Conservation (phyloP, 2,329 filamentous ascomycete species). For the Sporothrix pseudoabietina region DNA sequence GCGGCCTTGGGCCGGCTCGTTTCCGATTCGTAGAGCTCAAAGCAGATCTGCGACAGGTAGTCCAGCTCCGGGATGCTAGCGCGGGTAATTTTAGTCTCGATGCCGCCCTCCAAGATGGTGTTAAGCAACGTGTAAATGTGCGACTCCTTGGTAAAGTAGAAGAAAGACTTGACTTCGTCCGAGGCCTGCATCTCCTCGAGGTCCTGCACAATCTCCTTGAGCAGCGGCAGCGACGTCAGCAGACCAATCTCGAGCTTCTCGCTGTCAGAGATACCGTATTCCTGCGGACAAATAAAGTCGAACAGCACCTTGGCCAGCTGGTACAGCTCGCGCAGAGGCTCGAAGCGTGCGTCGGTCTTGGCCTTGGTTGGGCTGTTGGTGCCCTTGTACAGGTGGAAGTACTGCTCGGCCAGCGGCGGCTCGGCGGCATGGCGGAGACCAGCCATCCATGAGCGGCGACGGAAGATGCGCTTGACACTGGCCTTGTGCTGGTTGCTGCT, state of each 20-base stretch:
- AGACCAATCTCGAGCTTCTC: slow-evolving; percentile 99
- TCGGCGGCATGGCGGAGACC: slow-evolving; percentile 52
- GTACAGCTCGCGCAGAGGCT: slow-evolving; percentile 90
- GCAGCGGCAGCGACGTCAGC: slow-evolving; percentile 85
- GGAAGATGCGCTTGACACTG: slow-evolving; percentile 57
- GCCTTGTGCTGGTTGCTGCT: slow-evolving; percentile 38
- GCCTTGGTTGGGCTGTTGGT: slow-evolving; percentile 67
- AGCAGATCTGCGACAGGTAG: slow-evolving; percentile 96
- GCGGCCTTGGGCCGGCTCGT: slow-evolving; percentile 55
- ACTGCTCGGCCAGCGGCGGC: slow-evolving; percentile 66
- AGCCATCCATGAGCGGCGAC: slow-evolving; percentile 62
- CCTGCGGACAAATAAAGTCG: slow-evolving; percentile 97
- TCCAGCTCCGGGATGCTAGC: slow-evolving; percentile 96
- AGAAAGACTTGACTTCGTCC: slow-evolving; percentile 90
- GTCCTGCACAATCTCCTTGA: slow-evolving; percentile 96
- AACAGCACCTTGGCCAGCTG: slow-evolving; percentile 92
- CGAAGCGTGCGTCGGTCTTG: slow-evolving; percentile 81
- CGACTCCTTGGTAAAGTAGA: slow-evolving; percentile 99
- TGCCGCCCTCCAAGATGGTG: slow-evolving; percentile 94
- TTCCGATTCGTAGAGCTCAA: slow-evolving; percentile 95
- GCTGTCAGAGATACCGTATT: slow-evolving; percentile 92
- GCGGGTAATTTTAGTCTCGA: slow-evolving; percentile 94
- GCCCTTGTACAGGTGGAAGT: slow-evolving; percentile 88
- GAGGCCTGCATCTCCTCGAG: slow-evolving; percentile 96
- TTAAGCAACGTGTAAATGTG: slow-evolving; percentile 98